Evolutionary conservation across 768 basidiomycete species (phyloP).

Genomic region (Tricholomella constricta): DNA sequence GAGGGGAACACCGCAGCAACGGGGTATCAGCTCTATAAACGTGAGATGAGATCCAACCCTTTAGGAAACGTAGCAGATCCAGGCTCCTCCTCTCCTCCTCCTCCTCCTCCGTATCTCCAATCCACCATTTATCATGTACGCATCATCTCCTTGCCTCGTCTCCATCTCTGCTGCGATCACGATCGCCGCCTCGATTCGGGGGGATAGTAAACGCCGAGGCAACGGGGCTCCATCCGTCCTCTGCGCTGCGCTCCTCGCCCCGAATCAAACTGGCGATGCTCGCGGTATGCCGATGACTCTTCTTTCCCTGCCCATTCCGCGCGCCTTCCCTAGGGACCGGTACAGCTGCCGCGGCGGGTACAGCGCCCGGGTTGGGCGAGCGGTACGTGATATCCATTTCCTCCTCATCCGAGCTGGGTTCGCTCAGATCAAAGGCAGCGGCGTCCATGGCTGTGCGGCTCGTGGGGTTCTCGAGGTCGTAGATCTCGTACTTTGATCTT

Average conservation of each 20-base stretch:
- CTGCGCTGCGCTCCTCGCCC: constrained; percentile 70
- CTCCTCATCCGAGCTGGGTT: constrained; percentile 64
- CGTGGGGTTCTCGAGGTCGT: constrained; percentile 71
- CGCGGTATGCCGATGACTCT: constrained; percentile 75
- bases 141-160: neutral
- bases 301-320: constrained; percentile 28
- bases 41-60: neutral
- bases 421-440: constrained; percentile 57
- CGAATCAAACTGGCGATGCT: constrained; percentile 83
- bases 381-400: constrained; percentile 71
- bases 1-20: neutral
- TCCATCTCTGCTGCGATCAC: neutral
- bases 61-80: neutral
- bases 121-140: neutral
- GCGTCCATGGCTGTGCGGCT: constrained; percentile 41
- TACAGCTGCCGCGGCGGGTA: constrained; percentile 35
- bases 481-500: constrained; percentile 71
- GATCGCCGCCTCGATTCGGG: constrained; percentile 1
- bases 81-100: neutral
- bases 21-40: constrained; percentile 12
- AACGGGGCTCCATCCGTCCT: constrained; percentile 84
- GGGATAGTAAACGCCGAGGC: constrained; percentile 28
- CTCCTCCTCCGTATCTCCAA: neutral
- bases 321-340: constrained; percentile 18
- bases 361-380: constrained; percentile 53